A percentile compares a stretch with the other conserved stretches of the same genome.
phyloP scores from a whole-genome alignment of 2,329 filamentous ascomycete genomes.

The Kalaharituber pfeilii region DNA sequence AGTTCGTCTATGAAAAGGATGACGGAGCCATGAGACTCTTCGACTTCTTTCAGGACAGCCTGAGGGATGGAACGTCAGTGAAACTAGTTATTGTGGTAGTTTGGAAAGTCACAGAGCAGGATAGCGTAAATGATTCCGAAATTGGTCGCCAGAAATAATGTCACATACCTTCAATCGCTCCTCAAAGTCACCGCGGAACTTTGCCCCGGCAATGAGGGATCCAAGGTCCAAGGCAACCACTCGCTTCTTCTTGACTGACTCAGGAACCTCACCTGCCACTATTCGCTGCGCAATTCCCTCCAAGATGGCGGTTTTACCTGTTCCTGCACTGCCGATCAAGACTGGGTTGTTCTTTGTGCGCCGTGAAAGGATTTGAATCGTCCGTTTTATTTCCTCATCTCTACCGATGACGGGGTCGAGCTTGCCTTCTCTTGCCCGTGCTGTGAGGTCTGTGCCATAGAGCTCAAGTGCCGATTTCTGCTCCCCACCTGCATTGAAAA shows the following conservation, averaged over 20 bases:
- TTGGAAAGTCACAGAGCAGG: too few species aligned
- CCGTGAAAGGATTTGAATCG: constrained; percentile 81
- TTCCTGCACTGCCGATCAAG: constrained; percentile 78
- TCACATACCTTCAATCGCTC: constrained; percentile 56
- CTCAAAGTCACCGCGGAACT: constrained; percentile 91
- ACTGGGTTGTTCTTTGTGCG: constrained; percentile 94
- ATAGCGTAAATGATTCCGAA: background rate
- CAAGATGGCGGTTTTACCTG: constrained; percentile 83
- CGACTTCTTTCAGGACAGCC: constrained; percentile 70
- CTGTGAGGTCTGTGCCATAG: constrained; percentile 80
- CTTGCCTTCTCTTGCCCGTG: constrained; percentile 67
- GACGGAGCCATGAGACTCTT: constrained; percentile 72
- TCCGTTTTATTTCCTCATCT: constrained; percentile 79
- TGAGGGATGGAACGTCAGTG: background rate
- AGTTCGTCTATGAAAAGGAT: constrained; percentile 93
- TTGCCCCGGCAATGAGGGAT: constrained; percentile 84
- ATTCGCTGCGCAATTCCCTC: constrained; percentile 84
- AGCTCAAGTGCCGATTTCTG: constrained; percentile 81
- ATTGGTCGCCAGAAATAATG: background rate
- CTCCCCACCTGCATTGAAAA: constrained; percentile 24
- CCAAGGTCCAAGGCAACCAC: constrained; percentile 80
- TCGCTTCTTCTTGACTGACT: constrained; percentile 86
- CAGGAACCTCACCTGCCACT: constrained; percentile 78
- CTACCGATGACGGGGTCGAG: constrained; percentile 91
- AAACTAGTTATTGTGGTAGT: background rate